phyloP scores from a whole-genome alignment of 2,329 filamentous ascomycete genomes.

The Aspergillus ochraceoroseus region DNA sequence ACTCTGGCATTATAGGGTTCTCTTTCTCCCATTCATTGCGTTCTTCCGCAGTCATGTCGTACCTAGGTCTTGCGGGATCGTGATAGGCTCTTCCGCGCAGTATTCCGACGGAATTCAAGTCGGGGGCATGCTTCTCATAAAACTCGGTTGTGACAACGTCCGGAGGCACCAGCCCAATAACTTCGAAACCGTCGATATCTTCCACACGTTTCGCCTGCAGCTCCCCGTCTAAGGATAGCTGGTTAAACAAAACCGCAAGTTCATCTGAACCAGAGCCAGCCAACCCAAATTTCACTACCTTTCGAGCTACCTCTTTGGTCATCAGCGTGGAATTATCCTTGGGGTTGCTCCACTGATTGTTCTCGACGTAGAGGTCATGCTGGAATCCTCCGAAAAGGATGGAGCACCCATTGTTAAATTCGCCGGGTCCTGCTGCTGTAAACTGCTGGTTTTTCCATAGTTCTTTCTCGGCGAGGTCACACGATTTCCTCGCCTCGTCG shows the following conservation, averaged over 20 bases:
- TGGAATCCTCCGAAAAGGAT: conserved; percentile 60
- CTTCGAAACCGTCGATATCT: conserved; percentile 57
- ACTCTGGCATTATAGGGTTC: conserved; percentile 28
- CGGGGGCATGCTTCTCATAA: conserved; percentile 42
- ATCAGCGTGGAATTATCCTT: conserved; percentile 36
- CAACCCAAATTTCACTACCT: conserved; percentile 50
- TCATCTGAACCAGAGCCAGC: conserved; percentile 44
- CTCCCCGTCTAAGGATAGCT: conserved; percentile 31
- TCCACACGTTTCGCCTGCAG: conserved; percentile 43
- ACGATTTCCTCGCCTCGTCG: conserved; percentile 60
- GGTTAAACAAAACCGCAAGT: conserved; percentile 36
- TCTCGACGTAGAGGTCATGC: conserved; percentile 40
- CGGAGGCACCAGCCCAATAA: conserved; percentile 51
- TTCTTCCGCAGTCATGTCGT: conserved; percentile 39
- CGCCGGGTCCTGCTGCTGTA: conserved; percentile 59
- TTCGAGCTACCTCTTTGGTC: conserved; percentile 45
- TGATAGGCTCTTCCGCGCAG: conserved; percentile 50
- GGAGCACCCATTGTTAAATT: conserved; percentile 73
- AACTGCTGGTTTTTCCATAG: conserved; percentile 56
- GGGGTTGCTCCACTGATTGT: conserved; percentile 41
- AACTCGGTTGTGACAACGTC: conserved; percentile 45
- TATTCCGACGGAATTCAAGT: conserved; percentile 51
- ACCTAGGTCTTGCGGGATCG: conserved; percentile 39
- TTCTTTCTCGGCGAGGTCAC: conserved; percentile 62
- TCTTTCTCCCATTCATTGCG: conserved; percentile 23